Percentiles rank a stretch among this genome's conserved stretches.
phyloP scores from a whole-genome alignment of 495 filamentous ascomycete species.

The Trichoderma asperelloides region DNA sequence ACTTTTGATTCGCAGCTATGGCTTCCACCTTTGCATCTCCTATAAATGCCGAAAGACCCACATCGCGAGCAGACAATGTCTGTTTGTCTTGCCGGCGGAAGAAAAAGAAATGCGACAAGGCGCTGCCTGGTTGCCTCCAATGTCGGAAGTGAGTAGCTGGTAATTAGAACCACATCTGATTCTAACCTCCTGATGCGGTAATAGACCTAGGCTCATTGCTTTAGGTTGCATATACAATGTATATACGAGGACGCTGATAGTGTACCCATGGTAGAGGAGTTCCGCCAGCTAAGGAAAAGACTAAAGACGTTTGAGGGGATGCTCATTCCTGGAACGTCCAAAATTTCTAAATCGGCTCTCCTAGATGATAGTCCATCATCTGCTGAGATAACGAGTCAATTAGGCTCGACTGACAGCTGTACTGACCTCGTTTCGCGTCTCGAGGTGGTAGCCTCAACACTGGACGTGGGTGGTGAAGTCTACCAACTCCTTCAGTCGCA shows the following conservation, averaged over 20 bases:
- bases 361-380: neutral
- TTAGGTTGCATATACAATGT: neutral
- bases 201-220: neutral
- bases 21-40: neutral
- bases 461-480: neutral
- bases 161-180: no score
- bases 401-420: neutral
- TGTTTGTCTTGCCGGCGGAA: neutral
- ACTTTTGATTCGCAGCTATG: neutral
- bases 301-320: neutral
- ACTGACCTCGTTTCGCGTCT: neutral
- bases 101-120: conserved; percentile 1
- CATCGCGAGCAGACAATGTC: neutral
- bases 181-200: neutral
- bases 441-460: neutral
- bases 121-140: neutral
- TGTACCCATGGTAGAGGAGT: neutral
- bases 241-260: neutral
- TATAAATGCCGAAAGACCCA: neutral
- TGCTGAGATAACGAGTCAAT: neutral
- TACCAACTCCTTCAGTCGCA: conserved; percentile 1
- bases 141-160: neutral
- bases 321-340: neutral
- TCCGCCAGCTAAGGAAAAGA: neutral
- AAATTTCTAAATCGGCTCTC: neutral